Evolutionary conservation across 257 asterid genomes (phyloP).

Genomic region (Scutellaria galericulata): DNA sequence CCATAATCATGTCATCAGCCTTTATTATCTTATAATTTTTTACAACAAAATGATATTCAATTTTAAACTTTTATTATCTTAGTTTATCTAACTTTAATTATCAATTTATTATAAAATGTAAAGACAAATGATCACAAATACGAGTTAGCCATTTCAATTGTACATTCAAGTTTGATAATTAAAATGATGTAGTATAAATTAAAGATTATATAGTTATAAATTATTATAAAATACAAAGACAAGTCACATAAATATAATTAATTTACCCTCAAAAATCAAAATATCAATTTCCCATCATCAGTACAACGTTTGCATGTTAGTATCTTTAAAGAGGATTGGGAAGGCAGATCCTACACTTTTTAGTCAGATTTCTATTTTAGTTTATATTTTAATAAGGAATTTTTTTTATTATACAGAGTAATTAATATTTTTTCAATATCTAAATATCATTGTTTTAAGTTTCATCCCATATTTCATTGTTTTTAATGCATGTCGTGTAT

Average conservation of each 20-base stretch:
- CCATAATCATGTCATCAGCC: slow-evolving; percentile 37
- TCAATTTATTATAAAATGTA: background rate
- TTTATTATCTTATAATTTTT: slow-evolving; percentile 24
- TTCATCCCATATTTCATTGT: too few relatives aligned
- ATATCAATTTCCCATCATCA: background rate
- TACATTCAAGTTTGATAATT: background rate
- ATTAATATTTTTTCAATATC: background rate
- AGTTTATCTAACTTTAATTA: too few relatives aligned
- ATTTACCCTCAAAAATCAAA: background rate
- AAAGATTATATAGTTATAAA: too few relatives aligned
- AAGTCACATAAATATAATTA: background rate
- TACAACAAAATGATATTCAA: slow-evolving; percentile 29
- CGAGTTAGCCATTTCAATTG: too few relatives aligned
- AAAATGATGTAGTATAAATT: too few relatives aligned
- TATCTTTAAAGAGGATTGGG: background rate
- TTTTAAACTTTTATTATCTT: background rate
- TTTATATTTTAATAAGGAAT: too few relatives aligned
- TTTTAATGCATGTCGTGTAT: too few relatives aligned
- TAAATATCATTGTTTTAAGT: background rate
- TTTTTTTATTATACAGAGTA: too few relatives aligned
- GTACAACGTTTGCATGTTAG: background rate
- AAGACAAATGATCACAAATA: too few relatives aligned
- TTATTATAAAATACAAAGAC: background rate
- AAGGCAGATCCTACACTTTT: background rate
- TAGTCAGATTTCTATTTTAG: background rate